Evolutionary conservation across 768 basidiomycete species (phyloP), one percentile per base, ranked within the genome.

Genomic region (Mycena vitilis): DNA sequence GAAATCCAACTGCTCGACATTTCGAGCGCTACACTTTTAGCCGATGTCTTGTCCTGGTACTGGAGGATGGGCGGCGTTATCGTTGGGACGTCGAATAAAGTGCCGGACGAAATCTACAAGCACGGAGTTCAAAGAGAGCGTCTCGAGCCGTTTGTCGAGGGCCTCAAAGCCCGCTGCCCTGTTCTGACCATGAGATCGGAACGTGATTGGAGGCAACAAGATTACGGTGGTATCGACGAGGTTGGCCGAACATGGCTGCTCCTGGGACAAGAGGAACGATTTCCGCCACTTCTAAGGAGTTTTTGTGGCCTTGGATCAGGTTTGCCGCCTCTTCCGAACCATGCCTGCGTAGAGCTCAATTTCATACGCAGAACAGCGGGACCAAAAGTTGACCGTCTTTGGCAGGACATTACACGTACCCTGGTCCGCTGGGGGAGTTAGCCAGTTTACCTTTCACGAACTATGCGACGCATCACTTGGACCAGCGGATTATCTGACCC

Each of bases 11-110:
- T 89, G 7, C 83, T 89, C 8, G 88, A 89, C 73, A 86, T 88
- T 1, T 88, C 88, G 0, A 87, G 87, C 38, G 87, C 89, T 1
- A 81, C 81, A 9, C 78, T 86, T 1, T 78, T 85, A 6, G 82
- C 83, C 9, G 83, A 85, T 65, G 86, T 89, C 7, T 75, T 89
- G 18, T 84, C 86, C 15, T 89, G 86, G 87, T 89, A 86, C 73
- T 89, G 87, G 88, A 81, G 88, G 7, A 81, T 91, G 75, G 88
- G 87, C 20, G 87, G 88, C 2, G 85, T 89, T 9, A 80, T 90
- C 45, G 79, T 84, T 34, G 81, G 81, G 37, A 81, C 78, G 25
- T 83, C 85, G 49, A 88, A 88, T 74, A 84, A 85, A 62, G 81
- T 87, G 12, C 83, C 84, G 1, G 84, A 86, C 69, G 87, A 88